Conservation (phyloP, 2,329 filamentous ascomycete genomes). For the Diaporthe destruens region DNA sequence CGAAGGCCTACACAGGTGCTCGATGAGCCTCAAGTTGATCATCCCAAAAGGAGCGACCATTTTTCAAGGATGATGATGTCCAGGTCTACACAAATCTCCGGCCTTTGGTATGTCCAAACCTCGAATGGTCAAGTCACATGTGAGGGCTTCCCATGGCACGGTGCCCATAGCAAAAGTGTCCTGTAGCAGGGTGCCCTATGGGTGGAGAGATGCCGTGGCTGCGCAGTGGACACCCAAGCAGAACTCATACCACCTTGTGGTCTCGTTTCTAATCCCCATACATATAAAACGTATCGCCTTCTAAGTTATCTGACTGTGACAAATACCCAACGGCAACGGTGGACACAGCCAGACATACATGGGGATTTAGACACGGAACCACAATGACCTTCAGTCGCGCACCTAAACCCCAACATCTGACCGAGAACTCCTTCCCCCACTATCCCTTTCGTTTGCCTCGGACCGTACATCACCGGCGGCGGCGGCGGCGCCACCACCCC, state of each 20-base stretch:
- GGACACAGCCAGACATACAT: neutral
- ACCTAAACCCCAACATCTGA: neutral
- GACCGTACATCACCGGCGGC: slow-evolving; percentile 8
- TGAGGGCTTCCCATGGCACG: too few relatives aligned
- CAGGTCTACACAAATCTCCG: neutral
- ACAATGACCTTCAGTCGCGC: neutral
- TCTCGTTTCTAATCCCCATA: too few relatives aligned
- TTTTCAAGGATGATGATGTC: neutral
- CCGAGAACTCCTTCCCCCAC: slow-evolving; percentile 11
- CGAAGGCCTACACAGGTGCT: neutral
- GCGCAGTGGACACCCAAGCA: too few relatives aligned
- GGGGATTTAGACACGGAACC: too few relatives aligned
- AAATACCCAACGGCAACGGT: too few relatives aligned
- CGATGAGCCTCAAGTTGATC: neutral
- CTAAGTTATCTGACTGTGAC: too few relatives aligned
- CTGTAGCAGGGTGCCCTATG: too few relatives aligned
- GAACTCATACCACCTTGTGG: too few relatives aligned
- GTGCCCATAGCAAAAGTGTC: too few relatives aligned
- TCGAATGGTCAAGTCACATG: too few relatives aligned
- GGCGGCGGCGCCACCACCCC: neutral
- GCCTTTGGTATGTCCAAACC: neutral
- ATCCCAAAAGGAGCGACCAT: neutral
- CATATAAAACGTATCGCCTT: too few relatives aligned
- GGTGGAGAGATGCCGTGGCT: too few relatives aligned
- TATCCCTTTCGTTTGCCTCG: slow-evolving; percentile 23